Conservation (phyloP, 345 rosid genomes). For the Eucalyptus globulus region DNA sequence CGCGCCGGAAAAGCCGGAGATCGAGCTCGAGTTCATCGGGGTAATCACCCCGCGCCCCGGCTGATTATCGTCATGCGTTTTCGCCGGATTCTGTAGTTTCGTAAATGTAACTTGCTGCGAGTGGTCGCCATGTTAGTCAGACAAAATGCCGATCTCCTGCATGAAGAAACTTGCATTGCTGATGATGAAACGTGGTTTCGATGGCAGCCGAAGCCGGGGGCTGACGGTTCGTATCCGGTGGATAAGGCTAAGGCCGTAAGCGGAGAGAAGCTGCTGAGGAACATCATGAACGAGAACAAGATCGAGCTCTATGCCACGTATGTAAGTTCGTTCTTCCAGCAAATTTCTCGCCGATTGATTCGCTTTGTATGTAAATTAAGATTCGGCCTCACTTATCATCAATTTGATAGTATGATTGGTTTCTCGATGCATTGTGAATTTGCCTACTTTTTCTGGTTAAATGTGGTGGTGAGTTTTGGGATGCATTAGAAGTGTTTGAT, state of each 20-base stretch:
- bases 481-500: not conserved
- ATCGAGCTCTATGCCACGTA: conserved; percentile 80
- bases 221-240: conserved; percentile 55
- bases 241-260: conserved; percentile 55
- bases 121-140: not conserved
- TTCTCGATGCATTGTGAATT: not conserved
- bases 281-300: conserved; percentile 69
- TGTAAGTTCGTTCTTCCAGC: conserved; percentile 20
- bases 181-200: not conserved
- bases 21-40: conserved; percentile 70
- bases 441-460: not conserved
- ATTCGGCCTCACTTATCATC: not conserved
- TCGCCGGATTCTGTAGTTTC: not conserved
- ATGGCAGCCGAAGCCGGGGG: conserved; percentile 55
- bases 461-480: not conserved
- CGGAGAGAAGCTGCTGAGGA: conserved; percentile 76
- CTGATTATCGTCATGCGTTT: not conserved
- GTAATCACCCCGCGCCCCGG: conserved; percentile 1
- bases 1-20: conserved; percentile 28
- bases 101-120: not conserved
- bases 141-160: not conserved
- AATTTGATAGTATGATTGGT: not conserved
- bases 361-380: not conserved
- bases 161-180: not conserved
- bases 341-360: not conserved